A percentile compares a stretch with the other conserved stretches of the same genome.
Evolutionary conservation across 768 basidiomycete species (phyloP).

Genomic region (Mycena rosella): DNA sequence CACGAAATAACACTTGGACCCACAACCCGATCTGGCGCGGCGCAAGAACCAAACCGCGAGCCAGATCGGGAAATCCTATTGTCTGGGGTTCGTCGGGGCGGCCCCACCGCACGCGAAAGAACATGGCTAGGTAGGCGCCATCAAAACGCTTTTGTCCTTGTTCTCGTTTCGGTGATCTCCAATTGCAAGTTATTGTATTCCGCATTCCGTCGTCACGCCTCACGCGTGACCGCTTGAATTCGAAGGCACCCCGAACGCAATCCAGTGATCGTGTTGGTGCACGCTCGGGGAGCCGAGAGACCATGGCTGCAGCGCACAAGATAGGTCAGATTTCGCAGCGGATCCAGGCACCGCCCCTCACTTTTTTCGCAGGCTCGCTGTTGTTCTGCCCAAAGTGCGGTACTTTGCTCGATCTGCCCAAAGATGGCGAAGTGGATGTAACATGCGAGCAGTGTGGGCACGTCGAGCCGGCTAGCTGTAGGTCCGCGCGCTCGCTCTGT

Average conservation of each 20-base stretch:
- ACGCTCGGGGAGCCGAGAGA: not conserved
- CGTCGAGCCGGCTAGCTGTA: slow-evolving; percentile 90
- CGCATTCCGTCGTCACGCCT: too few relatives aligned
- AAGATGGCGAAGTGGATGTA: slow-evolving; percentile 79
- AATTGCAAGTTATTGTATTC: not conserved
- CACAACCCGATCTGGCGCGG: slow-evolving; percentile 34
- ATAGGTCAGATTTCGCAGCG: slow-evolving; percentile 48
- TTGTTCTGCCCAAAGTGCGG: slow-evolving; percentile 96
- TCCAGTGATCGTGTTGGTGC: slow-evolving; percentile 27
- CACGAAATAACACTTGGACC: slow-evolving; percentile 36
- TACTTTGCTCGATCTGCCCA: slow-evolving; percentile 87
- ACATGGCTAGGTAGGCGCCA: slow-evolving; percentile 1
- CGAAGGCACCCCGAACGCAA: slow-evolving; percentile 10
- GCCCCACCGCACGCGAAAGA: not conserved
- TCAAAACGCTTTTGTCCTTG: slow-evolving; percentile 19
- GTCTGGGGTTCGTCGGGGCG: slow-evolving; percentile 19
- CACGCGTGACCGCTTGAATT: slow-evolving; percentile 3
- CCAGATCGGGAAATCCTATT: slow-evolving; percentile 37
- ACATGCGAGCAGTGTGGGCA: slow-evolving; percentile 91
- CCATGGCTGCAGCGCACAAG: slow-evolving; percentile 48
- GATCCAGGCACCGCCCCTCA: not conserved
- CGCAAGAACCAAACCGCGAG: slow-evolving; percentile 32
- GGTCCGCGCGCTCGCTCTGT: slow-evolving; percentile 48
- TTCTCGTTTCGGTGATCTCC: slow-evolving; percentile 1
- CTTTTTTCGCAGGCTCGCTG: slow-evolving; percentile 75